phyloP scores from a whole-genome alignment of 2,329 filamentous ascomycete species.

The Colletotrichum sp. region DNA sequence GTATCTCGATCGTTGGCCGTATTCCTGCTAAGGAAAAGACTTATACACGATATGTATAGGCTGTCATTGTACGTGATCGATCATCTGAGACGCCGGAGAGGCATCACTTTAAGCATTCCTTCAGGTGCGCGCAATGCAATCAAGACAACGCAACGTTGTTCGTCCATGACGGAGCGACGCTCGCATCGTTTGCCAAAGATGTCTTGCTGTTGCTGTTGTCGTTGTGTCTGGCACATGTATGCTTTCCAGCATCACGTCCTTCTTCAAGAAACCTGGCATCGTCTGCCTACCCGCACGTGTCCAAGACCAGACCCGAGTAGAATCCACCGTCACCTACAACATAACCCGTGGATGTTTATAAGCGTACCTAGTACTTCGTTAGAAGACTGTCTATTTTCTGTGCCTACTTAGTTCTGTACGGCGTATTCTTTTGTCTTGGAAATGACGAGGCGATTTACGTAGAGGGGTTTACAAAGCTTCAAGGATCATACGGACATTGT shows the following conservation, averaged over 20 bases:
- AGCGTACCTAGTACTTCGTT: no score
- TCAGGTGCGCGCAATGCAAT: background rate
- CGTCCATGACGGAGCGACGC: background rate
- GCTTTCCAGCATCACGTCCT: background rate
- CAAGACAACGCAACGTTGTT: background rate
- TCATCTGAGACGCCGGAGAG: background rate
- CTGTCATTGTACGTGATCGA: background rate
- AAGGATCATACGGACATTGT: no score
- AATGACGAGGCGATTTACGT: no score
- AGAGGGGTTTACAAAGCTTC: no score
- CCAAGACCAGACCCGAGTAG: background rate
- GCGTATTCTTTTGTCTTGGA: no score
- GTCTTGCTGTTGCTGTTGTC: background rate
- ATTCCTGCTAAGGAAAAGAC: background rate
- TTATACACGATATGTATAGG: background rate
- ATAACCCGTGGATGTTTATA: no score
- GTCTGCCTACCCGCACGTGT: background rate
- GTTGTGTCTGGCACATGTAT: background rate
- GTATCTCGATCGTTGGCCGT: background rate
- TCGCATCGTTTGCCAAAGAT: background rate
- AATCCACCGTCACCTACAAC: fast-evolving
- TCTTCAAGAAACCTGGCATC: background rate
- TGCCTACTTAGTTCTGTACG: no score
- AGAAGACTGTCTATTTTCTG: no score
- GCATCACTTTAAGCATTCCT: background rate